Base-by-base conservation (phyloP, 768 basidiomycete genomes). In the Tricholoma matsutake region DNA sequence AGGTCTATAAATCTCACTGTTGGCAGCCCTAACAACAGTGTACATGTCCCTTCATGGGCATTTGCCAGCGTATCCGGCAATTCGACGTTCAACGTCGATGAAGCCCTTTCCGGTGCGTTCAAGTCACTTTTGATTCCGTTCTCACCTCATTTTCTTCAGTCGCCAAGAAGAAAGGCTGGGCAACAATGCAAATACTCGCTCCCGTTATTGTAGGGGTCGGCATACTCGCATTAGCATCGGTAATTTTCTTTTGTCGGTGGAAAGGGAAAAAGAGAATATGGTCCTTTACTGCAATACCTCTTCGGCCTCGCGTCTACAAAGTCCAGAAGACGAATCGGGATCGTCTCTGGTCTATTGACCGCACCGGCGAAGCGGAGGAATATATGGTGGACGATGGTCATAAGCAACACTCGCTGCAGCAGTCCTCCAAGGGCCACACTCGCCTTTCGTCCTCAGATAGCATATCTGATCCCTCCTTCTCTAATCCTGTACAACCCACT, bases 291-390 rank as follows among this genome's bases (percentile, higher is more conserved):
- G 45, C 32, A 29, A 18, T 18, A 58, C 28, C 22, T 37, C 45
- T 55, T 10, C 45, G 56, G 25, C 51, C 41, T 14, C 60, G 64
- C 11, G 45, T 61, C 11, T 61, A 47, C 0, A 61, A 58, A 47
- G 60, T 71, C 31, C 63, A 37, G 18, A 59, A 52, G 10, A 43
- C 16, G 14, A 32, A 7, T 10, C 61, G 57, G 29, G 35, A 53
- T 35, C 35, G 28, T 14, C 10, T 43, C 34, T 70, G 65, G 56
- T 56, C 52, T 6, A 70, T 71, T 35, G 70, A 71, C 58, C 56
- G 20, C 10, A 14, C 59, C 9, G 59, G 49, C 28, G 63, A 49
- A 25, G 62, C 31, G 11, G 64, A 68, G 34, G 60, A 63, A 7
- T 61, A 63, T 29, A 54, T 54, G 6, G 55, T 62, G 20, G 52